Evolutionary conservation across 306 rosid species (phyloP), one percentile per base, ranked within the genome.

Genomic region (Rosa chinensis): DNA sequence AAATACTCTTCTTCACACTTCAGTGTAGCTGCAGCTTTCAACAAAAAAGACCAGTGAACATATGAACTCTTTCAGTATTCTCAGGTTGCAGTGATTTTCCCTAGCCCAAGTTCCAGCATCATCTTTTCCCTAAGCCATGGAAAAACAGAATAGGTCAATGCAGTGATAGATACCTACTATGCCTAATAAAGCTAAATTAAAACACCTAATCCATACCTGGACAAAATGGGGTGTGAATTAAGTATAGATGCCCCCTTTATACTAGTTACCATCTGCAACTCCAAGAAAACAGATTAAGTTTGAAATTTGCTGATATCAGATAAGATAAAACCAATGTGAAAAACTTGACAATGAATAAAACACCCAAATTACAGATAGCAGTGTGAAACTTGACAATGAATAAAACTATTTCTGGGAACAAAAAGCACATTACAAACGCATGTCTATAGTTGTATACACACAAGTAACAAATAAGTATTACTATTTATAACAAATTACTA

Each of bases 181-280:
- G 35, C 35, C 35, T 1, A 32, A 32, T 32, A 32, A 32, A 32
- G 35, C 35, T 32, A 32, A 32, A 32, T 32, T 32, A 32, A 32
- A 32, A 32, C 35, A 32, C 35, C 35, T 32, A 32, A 32, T 32
- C 35, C 35, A 32, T 32, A 32, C 35, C 35, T 32, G 35, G 35
- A 32, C 35, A 32, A 32, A 32, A 32, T 32, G 35, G 35, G 35
- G 35, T 32, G 35, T 32, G 35, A 32, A 32, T 32, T 32, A 32
- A 1, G 35, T 84, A 81, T 87, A 87, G 78, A 87, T 87, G 58
- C 90, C 90, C 56, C 90, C 90, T 70, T 87, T 87, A 63, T 84
- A 87, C 82, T 87, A 84, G 69, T 87, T 87, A 73, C 90, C 90
- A 79, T 87, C 90, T 87, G 86, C 80, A 79, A 55, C 21, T 44